phyloP scores from a whole-genome alignment of 2,329 filamentous ascomycete species.

The Neofusicoccum parvum region DNA sequence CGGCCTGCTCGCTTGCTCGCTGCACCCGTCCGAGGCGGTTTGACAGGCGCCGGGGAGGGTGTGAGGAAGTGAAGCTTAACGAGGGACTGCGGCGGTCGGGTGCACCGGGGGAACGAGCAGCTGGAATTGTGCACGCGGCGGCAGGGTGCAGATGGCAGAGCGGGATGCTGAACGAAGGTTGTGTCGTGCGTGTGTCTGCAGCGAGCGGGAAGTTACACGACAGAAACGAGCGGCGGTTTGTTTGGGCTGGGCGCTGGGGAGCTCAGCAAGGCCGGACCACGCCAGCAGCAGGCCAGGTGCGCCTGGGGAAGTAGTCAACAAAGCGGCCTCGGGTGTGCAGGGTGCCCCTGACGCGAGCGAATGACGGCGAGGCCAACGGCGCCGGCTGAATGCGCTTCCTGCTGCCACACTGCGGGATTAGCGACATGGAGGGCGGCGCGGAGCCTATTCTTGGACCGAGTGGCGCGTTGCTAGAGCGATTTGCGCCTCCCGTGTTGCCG shows the following conservation, averaged over 20 bases:
- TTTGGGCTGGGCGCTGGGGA: neutral
- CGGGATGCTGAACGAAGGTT: constrained; percentile 17
- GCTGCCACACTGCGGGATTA: constrained; percentile 7
- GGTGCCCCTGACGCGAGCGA: constrained; percentile 15
- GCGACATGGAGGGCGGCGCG: constrained; percentile 14
- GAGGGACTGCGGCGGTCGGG: neutral
- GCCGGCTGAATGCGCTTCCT: constrained; percentile 6
- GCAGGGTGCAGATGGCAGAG: neutral
- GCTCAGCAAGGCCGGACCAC: constrained; percentile 7
- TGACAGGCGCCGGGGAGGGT: neutral
- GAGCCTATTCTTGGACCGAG: constrained; percentile 12
- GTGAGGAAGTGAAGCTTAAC: neutral
- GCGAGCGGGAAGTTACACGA: constrained; percentile 16
- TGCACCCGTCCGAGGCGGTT: neutral
- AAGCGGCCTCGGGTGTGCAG: neutral
- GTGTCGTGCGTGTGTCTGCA: neutral
- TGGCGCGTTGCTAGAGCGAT: constrained; percentile 20
- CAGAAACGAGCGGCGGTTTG: constrained; percentile 18
- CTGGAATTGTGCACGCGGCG: neutral
- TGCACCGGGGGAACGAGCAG: constrained; percentile 10
- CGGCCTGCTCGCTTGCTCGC: neutral
- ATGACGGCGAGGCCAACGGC: constrained; percentile 1
- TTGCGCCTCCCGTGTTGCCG: constrained; percentile 7
- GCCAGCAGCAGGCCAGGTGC: neutral
- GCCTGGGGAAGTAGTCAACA: constrained; percentile 16